phyloP scores from a whole-genome alignment of 305 asterid species.

The Fraxinus albicans region DNA sequence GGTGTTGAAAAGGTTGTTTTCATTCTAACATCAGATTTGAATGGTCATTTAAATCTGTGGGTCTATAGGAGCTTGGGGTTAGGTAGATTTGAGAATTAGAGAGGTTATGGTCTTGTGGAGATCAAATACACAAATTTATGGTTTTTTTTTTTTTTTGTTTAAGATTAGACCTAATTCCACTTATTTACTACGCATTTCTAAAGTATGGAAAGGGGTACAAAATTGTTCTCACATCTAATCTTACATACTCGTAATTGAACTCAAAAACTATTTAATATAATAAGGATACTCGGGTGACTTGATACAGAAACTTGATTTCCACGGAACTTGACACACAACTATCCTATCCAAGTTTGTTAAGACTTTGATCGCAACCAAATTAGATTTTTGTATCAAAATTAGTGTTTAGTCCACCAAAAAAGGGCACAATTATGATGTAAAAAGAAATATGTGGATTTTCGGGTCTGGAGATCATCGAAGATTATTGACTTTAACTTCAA shows the following conservation, averaged over 20 bases:
- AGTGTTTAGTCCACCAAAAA: no score
- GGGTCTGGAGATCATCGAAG: no score
- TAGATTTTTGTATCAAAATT: no score
- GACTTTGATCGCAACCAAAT: not conserved
- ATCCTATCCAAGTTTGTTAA: not conserved
- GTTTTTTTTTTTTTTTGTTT: not conserved
- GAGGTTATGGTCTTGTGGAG: not conserved
- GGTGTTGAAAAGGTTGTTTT: slow-evolving; percentile 12
- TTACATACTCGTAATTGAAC: not conserved
- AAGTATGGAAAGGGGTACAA: not conserved
- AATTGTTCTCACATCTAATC: not conserved
- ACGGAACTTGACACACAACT: not conserved
- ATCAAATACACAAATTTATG: not conserved
- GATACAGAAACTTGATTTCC: no score
- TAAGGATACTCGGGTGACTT: not conserved
- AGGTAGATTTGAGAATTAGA: slow-evolving; percentile 11
- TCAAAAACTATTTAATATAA: no score
- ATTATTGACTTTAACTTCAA: no score
- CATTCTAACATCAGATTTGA: slow-evolving; percentile 11
- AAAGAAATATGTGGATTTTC: no score
- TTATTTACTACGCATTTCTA: not conserved
- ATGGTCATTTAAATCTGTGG: slow-evolving; percentile 28
- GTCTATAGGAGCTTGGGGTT: slow-evolving; percentile 19
- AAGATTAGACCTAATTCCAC: not conserved
- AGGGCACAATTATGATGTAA: no score